A percentile compares a stretch with the other conserved stretches of the same genome.
phyloP scores from a whole-genome alignment of 176 grass and related monocot species.

The Oryza coarctata region DNA sequence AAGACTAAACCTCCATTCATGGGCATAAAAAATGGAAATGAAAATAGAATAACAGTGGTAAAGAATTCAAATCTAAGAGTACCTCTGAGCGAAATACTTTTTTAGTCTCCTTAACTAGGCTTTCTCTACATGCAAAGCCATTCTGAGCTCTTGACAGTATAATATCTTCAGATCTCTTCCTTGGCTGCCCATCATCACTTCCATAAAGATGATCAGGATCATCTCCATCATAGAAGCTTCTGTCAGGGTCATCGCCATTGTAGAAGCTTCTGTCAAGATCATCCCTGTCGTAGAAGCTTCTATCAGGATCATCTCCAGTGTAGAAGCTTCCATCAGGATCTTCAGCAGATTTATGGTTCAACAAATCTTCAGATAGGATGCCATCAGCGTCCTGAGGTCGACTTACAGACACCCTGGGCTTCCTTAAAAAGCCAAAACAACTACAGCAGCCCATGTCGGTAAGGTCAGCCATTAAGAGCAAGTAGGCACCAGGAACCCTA shows the following conservation, averaged over 20 bases:
- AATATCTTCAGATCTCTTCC: slow-evolving; percentile 67
- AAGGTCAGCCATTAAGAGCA: slow-evolving; percentile 45
- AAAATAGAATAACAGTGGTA: background rate
- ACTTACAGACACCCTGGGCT: slow-evolving; percentile 25
- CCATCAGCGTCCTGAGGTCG: slow-evolving; percentile 1
- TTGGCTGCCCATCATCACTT: slow-evolving; percentile 31
- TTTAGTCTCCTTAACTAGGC: slow-evolving; percentile 62
- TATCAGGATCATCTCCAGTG: slow-evolving; percentile 36
- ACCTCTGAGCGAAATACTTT: slow-evolving; percentile 67
- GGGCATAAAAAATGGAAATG: background rate
- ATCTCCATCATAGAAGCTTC: slow-evolving; percentile 58
- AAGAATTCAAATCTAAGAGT: background rate
- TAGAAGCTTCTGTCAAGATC: slow-evolving; percentile 30
- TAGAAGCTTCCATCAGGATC: slow-evolving; percentile 55
- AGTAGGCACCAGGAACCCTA: background rate
- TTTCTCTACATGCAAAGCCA: slow-evolving; percentile 66
- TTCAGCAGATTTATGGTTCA: slow-evolving; percentile 43
- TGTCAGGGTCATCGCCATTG: slow-evolving; percentile 35
- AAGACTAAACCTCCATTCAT: background rate
- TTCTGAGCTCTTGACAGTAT: slow-evolving; percentile 46
- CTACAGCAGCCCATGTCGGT: slow-evolving; percentile 65
- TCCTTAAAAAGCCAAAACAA: slow-evolving; percentile 76
- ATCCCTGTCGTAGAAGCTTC: slow-evolving; percentile 40
- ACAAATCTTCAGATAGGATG: slow-evolving; percentile 38
- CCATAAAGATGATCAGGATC: slow-evolving; percentile 35